Evolutionary conservation across 2,329 filamentous ascomycete species (phyloP), one percentile per base, ranked within the genome.

Genomic region (Fusarium anthophilum): DNA sequence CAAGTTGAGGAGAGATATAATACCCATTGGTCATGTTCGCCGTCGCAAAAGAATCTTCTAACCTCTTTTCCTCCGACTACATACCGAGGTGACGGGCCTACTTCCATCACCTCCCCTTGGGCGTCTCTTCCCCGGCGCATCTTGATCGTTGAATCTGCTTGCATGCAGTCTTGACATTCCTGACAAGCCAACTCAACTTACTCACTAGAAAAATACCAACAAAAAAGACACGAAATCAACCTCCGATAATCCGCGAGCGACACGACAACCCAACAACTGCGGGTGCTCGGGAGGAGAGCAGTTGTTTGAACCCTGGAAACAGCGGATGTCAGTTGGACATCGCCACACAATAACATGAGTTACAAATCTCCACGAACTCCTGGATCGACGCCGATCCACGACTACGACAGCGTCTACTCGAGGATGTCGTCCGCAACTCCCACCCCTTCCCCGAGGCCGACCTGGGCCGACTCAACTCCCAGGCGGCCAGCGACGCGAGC

Each of bases 31-130:
- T 83, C 82, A 90, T 90, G 88, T 90, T 87, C 82, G 85, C 86
- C 83, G 84, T 84, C 86, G 84, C 84, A 87, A 86, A 83, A 86
- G 84, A 83, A 79, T 84, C 82, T 82, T 85, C 83, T 82, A 87
- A 85, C 83, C 86, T 85, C 86, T 87, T 86, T 85, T 86, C 86
- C 81, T 86, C 87, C 87, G 87, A 89, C 84, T 86, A 87, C 85
- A 89, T 88, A 88, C 86, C 87, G 85, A 88, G 88, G 88, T 90
- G 88, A 90, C 87, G 82, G 84, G 84, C 81, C 80, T 85, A 82
- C 82, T 83, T 83, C 82, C 64, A 78, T 81, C 81, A 83, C 82
- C 85, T 84, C 85, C 82, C 84, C 81, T 82, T 82, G 83, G 84
- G 84, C 85, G 80, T 84, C 78, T 78, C 72, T 74, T 74, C 71